Percentiles rank a stretch among this genome's conserved stretches.
phyloP scores from a whole-genome alignment of 140 eudicot genomes.

The Artemisia princeps region DNA sequence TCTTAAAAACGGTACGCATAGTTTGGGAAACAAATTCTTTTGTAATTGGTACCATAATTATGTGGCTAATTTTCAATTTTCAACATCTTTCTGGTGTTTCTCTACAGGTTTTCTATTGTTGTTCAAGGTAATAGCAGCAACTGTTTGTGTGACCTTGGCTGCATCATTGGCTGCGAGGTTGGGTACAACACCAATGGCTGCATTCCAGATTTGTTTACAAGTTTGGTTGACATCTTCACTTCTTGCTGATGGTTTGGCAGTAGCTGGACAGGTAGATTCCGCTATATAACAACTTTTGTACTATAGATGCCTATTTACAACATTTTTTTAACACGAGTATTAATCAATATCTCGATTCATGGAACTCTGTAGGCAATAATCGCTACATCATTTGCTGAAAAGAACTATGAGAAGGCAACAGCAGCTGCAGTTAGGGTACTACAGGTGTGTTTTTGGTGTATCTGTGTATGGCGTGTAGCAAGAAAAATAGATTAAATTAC shows the following conservation, averaged over 20 bases:
- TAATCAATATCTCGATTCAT: background rate
- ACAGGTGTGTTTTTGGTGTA: conserved; percentile 33
- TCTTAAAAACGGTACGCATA: conserved; percentile 57
- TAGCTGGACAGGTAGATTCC: conserved; percentile 69
- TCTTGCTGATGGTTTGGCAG: conserved; percentile 84
- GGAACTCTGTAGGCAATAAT: conserved; percentile 49
- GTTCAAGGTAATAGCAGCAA: conserved; percentile 68
- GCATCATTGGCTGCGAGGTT: conserved; percentile 76
- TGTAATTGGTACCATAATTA: background rate
- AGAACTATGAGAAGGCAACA: conserved; percentile 59
- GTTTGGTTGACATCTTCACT: conserved; percentile 89
- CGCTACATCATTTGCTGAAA: conserved; percentile 80
- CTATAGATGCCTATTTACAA: background rate
- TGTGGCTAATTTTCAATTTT: background rate
- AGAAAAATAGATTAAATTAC: too few species aligned
- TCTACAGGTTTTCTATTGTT: conserved; percentile 46
- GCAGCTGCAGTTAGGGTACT: conserved; percentile 59
- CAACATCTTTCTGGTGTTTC: background rate
- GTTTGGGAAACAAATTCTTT: background rate
- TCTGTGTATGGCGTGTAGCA: background rate
- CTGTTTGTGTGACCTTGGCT: conserved; percentile 75
- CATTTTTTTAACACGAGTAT: background rate
- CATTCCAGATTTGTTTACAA: conserved; percentile 79
- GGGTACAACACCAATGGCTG: conserved; percentile 73
- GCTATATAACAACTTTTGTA: background rate